Evolutionary conservation across 176 grass and related monocot genomes (phyloP), one percentile per base, ranked within the genome.

Genomic region (Oryza officinalis): DNA sequence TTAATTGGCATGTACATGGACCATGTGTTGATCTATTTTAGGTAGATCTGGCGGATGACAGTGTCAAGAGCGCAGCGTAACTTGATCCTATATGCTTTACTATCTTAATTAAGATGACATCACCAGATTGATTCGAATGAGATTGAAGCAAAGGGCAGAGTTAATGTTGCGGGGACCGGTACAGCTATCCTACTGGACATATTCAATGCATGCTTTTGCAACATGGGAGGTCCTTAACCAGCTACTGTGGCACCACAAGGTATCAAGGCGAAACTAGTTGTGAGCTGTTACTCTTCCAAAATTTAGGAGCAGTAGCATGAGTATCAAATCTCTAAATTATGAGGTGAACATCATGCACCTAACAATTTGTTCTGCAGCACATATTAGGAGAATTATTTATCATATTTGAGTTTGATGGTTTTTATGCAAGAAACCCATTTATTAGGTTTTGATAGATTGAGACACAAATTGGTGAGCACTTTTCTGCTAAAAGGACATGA

Each of bases 121-220:
- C 25, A 67, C 30, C 61, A 75, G 54, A 63, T 87, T 88, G 38
- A 80, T 85, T 49, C 70, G 69, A 78, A 66, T 65, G 71, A 60
- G 77, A 70, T 90, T 85, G 65, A 80, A 88, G 80, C 31, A 69
- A 94, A 77, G 70, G 64, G 71, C 69, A 81, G 73, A 79, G 81
- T 88, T 88, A 86, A 86, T 85, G 68, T 44, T 50, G 31, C 74
- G 75, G 75, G 93, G 90, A 93, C 88, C 88, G 73, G 80, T 91
- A 76, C 90, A 96, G 82, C 88, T 83, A 89, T 84, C 86, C 37
- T 77, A 73, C 70, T 85, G 79, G 87, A 89, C 57, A 81, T 90
- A 88, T 96, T 96, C 74, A 89, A 85, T 95, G 88, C 88, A 71
- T 76, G 75, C 88, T 93, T 95, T 95, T 84, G 82, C 75, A 78